A percentile compares a stretch with the other conserved stretches of the same genome.
phyloP scores from a whole-genome alignment of 2,329 filamentous ascomycete genomes.

The Niveomyces coronatus region DNA sequence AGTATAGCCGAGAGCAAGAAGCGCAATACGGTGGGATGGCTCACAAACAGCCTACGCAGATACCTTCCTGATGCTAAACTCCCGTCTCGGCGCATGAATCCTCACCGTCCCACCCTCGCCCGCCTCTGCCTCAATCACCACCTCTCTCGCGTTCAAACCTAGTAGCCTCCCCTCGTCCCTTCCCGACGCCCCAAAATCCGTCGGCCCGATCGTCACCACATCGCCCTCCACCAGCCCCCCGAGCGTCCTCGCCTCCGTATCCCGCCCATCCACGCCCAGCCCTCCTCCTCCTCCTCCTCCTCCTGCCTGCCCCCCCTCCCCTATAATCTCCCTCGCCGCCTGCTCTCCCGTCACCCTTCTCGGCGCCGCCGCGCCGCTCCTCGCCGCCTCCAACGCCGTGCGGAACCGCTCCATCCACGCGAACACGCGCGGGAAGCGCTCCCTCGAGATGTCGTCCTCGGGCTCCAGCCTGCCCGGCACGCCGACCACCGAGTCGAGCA shows the following conservation, averaged over 20 bases:
- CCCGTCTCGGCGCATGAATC: constrained; percentile 52
- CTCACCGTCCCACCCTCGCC: constrained; percentile 33
- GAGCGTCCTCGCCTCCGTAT: constrained; percentile 36
- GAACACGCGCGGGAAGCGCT: constrained; percentile 48
- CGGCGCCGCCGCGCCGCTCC: constrained; percentile 23
- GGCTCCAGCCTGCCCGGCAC: constrained; percentile 48
- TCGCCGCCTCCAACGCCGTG: constrained; percentile 31
- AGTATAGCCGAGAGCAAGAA: too few species aligned
- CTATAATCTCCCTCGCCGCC: constrained; percentile 37
- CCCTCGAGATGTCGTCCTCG: constrained; percentile 36
- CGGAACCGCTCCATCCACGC: constrained; percentile 56
- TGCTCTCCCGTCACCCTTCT: constrained; percentile 40
- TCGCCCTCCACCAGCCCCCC: constrained; percentile 42
- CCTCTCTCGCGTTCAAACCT: constrained; percentile 40
- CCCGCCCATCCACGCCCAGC: constrained; percentile 34
- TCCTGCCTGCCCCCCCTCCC: constrained; percentile 34
- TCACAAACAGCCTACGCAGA: too few species aligned
- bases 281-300: constrained; percentile 33
- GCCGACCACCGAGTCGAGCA: constrained; percentile 52
- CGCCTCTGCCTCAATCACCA: constrained; percentile 44
- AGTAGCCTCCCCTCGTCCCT: constrained; percentile 48
- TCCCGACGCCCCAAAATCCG: constrained; percentile 49
- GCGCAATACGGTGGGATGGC: too few species aligned
- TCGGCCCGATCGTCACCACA: constrained; percentile 48
- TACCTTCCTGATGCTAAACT: constrained; percentile 42